Base-by-base conservation (phyloP, 202 grass and related monocot species). In the Miscanthus sacchariflorus region DNA sequence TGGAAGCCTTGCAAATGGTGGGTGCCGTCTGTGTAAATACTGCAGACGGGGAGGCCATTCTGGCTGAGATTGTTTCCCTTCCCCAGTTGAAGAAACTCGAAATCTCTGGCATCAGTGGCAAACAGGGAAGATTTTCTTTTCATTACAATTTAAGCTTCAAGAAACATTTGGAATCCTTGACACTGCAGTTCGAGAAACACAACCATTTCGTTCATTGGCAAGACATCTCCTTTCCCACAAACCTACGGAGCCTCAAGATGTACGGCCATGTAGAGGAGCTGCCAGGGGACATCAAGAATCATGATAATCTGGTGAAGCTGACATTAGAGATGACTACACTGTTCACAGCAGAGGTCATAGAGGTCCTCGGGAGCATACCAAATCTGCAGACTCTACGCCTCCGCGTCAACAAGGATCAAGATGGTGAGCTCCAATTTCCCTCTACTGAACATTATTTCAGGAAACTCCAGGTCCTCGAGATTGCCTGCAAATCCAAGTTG, bases 121-220 rank as follows among this genome's bases (percentile, higher is more conserved):
- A 49, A 15, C 48, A 49, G 0, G 13, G 3, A 49, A 2, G 13
- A 49, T 3, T 0, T 5, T 3, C 13, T 52, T 0, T 52, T 50
- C 1, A 2, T 4, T 17, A 13, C 14, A 4, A 36, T 4, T 49
- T 40, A 15, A 0, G 3, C 0, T 0, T 0, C 0, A 15, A 6
- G 5, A 5, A 0, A 4, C 14, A 19, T 70, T 38, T 70, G 15
- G 68, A 70, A 19, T 70, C 54, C 0, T n/a, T 84, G 10, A n/a
- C 82, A 3, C 19, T 74, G 81, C 68, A 7, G 6, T 9, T 71
- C 4, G 50, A 83, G 17, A 58, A 3, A 1, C 6, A 58, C 18
- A 21, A 58, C 6, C 49, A 15, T 50, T 19, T 19, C 3, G 1
- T 58, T 3, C 4, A 2, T 8, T 21, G 17, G 52, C 1, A 58